A percentile compares a stretch with the other conserved stretches of the same genome.
Evolutionary conservation across 2,329 filamentous ascomycete genomes (phyloP).

Genomic region (Epichloe sylvatica): DNA sequence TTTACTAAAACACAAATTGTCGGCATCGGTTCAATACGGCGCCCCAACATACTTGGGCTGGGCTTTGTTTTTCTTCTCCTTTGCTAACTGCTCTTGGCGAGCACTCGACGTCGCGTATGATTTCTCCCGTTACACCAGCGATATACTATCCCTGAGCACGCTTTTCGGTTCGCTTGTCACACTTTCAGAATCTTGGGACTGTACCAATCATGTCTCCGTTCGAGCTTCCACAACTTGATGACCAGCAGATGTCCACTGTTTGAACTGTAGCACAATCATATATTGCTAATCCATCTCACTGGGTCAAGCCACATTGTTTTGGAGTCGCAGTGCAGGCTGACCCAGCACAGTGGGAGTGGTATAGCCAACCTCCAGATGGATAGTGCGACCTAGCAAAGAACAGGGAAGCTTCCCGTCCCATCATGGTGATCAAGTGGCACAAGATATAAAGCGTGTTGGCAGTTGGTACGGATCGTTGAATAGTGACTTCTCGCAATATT

Average conservation of each 20-base stretch:
- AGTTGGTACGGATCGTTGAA: no score
- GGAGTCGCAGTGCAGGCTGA: not conserved
- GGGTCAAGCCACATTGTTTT: conserved; percentile 1
- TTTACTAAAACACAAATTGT: no score
- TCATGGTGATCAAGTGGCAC: not conserved
- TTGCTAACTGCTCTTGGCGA: not conserved
- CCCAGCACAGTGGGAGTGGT: not conserved
- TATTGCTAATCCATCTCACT: not conserved
- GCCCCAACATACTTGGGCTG: no score
- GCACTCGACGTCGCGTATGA: not conserved
- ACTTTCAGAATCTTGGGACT: not conserved
- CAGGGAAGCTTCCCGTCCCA: not conserved
- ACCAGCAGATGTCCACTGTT: not conserved
- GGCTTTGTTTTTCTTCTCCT: not conserved
- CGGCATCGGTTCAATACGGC: not conserved
- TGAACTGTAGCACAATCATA: not conserved
- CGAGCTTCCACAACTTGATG: not conserved
- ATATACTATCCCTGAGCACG: not conserved
- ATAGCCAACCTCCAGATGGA: not conserved
- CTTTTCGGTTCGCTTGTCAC: not conserved
- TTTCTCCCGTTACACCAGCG: not conserved
- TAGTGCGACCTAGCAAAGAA: not conserved
- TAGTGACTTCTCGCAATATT: no score
- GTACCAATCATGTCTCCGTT: not conserved
- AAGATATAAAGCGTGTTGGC: no score